Conservation (phyloP, 2,329 filamentous ascomycete genomes). For the Cryphonectria parasitica region DNA sequence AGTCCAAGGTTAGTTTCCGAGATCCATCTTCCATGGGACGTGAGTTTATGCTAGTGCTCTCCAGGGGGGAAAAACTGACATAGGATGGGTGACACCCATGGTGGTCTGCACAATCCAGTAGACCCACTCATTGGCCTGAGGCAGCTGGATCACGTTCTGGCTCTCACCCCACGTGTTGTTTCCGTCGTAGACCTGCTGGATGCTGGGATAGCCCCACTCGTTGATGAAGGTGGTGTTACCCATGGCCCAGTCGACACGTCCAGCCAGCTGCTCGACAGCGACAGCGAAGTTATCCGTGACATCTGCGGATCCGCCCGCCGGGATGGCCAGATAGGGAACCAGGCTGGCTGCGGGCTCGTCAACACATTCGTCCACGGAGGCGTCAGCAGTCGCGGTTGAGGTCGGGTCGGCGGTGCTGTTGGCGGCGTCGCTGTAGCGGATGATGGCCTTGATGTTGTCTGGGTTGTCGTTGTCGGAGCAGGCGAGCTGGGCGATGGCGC, state of each 20-base stretch:
- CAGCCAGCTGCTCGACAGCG: neutral
- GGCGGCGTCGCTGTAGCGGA: constrained; percentile 34
- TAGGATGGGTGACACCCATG: constrained; percentile 45
- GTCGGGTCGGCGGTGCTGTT: constrained; percentile 31
- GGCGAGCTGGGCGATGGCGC: constrained; percentile 27
- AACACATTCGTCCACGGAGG: constrained; percentile 26
- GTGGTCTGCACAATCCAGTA: constrained; percentile 36
- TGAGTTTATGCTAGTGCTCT: neutral
- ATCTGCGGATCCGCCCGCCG: neutral
- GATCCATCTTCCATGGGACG: neutral
- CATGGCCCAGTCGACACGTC: constrained; percentile 11
- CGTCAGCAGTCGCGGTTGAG: constrained; percentile 33
- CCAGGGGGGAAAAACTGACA: constrained; percentile 32
- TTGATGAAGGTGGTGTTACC: constrained; percentile 12
- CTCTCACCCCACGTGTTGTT: neutral
- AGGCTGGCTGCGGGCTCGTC: constrained; percentile 26
- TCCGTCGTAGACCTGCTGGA: constrained; percentile 24
- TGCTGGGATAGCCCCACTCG: constrained; percentile 29
- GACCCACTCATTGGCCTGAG: constrained; percentile 32
- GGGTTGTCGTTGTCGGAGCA: constrained; percentile 29
- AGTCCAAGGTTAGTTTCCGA: neutral
- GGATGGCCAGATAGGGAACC: constrained; percentile 27
- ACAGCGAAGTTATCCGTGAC: constrained; percentile 5
- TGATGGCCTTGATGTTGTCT: constrained; percentile 33
- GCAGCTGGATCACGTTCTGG: constrained; percentile 12